Conservation (phyloP, 75 land plant species). For the Sequoia sempervirens region DNA sequence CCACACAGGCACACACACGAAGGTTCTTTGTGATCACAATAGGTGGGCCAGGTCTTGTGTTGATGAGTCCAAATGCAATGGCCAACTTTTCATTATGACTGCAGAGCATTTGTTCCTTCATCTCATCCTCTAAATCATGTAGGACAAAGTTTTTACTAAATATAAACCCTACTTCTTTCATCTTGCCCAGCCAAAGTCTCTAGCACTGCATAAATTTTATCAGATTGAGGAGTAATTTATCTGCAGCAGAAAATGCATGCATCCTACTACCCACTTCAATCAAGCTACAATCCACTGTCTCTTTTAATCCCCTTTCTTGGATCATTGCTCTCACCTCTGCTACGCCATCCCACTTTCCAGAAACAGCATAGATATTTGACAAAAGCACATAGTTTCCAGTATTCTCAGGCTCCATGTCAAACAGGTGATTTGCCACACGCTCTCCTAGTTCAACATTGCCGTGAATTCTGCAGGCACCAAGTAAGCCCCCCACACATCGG, state of each 20-base stretch:
- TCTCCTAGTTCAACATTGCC: slow-evolving; percentile 9
- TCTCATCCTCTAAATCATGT: slow-evolving; percentile 45
- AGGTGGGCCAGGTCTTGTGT: neutral
- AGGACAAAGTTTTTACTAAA: slow-evolving; percentile 22
- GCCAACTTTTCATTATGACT: slow-evolving; percentile 20
- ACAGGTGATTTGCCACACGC: slow-evolving; percentile 5
- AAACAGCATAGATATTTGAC: slow-evolving; percentile 21
- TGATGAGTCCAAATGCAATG: slow-evolving; percentile 16
- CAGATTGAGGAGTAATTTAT: slow-evolving; percentile 2
- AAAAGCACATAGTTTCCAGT: slow-evolving; percentile 14
- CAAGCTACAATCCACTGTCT: neutral
- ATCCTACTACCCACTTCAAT: slow-evolving; percentile 4
- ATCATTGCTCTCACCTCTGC: slow-evolving; percentile 3
- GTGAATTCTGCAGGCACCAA: slow-evolving; percentile 19
- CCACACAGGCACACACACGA: slow-evolving; percentile 17
- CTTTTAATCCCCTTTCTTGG: neutral
- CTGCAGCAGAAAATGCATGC: slow-evolving; percentile 6
- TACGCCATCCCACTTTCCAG: slow-evolving; percentile 6
- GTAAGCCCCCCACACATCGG: slow-evolving; percentile 11
- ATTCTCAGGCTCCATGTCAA: slow-evolving; percentile 12
- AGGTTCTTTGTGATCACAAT: slow-evolving; percentile 17
- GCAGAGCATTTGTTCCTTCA: slow-evolving; percentile 37
- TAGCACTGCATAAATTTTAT: slow-evolving; percentile 1
- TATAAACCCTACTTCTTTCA: slow-evolving; percentile 2
- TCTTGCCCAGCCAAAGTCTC: neutral